A percentile compares a stretch with the other conserved stretches of the same genome.
Conservation (phyloP, 345 rosid genomes). For the Eutrema yunnanense region DNA sequence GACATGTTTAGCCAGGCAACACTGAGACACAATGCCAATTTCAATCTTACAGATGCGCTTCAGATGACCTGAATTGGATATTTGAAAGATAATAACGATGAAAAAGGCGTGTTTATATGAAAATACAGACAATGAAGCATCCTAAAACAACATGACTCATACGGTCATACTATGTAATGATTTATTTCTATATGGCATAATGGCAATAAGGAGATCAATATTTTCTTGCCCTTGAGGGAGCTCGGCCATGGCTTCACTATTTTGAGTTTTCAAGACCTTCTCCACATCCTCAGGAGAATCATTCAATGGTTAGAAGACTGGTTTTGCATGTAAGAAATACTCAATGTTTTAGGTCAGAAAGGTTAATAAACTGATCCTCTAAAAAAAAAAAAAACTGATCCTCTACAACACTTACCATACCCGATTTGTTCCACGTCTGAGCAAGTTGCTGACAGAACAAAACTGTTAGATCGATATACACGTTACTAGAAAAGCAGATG, state of each 20-base stretch:
- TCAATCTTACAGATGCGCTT: slow-evolving; percentile 95
- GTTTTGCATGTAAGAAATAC: slow-evolving; percentile 35
- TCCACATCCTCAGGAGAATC: slow-evolving; percentile 92
- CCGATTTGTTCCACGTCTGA: too few species aligned
- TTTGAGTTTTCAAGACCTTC: slow-evolving; percentile 59
- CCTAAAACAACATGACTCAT: neutral
- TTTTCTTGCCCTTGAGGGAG: slow-evolving; percentile 51
- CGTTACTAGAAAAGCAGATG: too few species aligned
- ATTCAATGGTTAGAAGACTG: slow-evolving; percentile 58
- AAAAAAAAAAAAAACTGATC: too few species aligned
- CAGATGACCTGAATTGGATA: slow-evolving; percentile 62
- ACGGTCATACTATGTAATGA: slow-evolving; percentile 68
- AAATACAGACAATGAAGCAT: neutral
- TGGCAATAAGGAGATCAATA: slow-evolving; percentile 78
- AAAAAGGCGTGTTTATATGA: neutral
- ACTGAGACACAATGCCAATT: slow-evolving; percentile 89
- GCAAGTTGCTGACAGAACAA: too few species aligned
- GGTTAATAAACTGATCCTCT: neutral
- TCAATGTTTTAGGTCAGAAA: neutral
- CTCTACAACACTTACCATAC: too few species aligned
- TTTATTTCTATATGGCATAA: slow-evolving; percentile 89
- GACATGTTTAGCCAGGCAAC: slow-evolving; percentile 86
- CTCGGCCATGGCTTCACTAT: slow-evolving; percentile 68
- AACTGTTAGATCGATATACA: too few species aligned
- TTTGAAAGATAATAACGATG: neutral